Evolutionary conservation across 345 rosid species (phyloP).

Genomic region (Fremontodendron californicum): DNA sequence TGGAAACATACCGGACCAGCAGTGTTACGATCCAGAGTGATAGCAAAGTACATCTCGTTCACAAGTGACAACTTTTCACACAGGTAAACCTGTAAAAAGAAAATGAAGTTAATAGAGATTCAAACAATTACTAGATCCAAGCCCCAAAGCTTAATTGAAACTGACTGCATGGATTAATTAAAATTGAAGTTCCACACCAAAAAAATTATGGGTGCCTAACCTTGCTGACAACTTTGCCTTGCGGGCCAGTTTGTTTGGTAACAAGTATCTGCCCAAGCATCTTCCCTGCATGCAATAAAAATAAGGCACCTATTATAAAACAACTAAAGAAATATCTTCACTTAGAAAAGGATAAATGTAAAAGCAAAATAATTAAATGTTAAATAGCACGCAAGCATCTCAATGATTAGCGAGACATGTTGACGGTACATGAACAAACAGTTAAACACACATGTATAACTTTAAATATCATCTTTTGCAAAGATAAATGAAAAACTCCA

Average conservation of each 20-base stretch:
- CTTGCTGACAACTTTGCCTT: too few species aligned
- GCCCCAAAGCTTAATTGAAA: background rate
- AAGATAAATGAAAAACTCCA: background rate
- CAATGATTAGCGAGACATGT: background rate
- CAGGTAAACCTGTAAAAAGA: slow-evolving; percentile 71
- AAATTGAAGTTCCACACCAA: background rate
- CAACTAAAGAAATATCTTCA: background rate
- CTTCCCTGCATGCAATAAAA: too few species aligned
- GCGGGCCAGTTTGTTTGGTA: too few species aligned
- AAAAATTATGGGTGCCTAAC: slow-evolving; percentile 1
- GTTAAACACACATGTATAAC: background rate
- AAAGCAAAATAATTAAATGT: background rate
- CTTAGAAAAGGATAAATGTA: background rate
- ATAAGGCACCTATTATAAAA: too few species aligned
- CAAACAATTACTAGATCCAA: background rate
- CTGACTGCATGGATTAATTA: background rate
- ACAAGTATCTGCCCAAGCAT: too few species aligned
- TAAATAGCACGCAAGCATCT: background rate
- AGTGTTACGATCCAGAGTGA: slow-evolving; percentile 86
- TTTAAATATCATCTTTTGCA: background rate
- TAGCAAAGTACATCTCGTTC: slow-evolving; percentile 99
- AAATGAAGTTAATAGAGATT: slow-evolving; percentile 12
- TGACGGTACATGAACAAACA: background rate
- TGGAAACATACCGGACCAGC: slow-evolving; percentile 86
- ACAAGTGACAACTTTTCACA: slow-evolving; percentile 87